These are phyloP conservation scores for Tuber brumale DNA, from an alignment of 495 filamentous ascomycete genomes.

Conservation along the genomic window DNA sequence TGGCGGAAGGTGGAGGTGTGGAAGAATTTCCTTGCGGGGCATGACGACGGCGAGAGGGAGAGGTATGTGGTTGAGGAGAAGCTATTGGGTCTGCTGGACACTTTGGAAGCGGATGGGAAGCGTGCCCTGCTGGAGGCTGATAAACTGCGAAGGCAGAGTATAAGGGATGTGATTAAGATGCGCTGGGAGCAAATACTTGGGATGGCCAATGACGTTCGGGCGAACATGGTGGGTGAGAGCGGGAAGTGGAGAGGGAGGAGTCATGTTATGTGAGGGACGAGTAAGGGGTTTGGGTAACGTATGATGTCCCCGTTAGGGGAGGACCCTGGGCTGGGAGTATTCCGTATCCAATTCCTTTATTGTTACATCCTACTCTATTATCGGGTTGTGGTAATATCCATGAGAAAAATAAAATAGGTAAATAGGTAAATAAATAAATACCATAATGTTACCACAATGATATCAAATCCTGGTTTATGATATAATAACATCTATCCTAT, in stretches of 20 bases:
- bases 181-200: slow-evolving; percentile 28
- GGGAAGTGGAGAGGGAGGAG: slow-evolving; percentile 12
- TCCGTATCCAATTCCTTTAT: neutral
- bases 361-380: neutral
- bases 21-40: slow-evolving; percentile 24
- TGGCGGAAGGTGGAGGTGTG: slow-evolving; percentile 18
- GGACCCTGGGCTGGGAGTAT: neutral
- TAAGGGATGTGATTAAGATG: slow-evolving; percentile 20
- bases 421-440: neutral
- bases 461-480: neutral
- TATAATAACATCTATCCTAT: neutral
- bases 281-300: neutral
- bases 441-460: neutral
- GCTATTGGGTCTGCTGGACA: slow-evolving; percentile 18
- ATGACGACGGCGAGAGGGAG: slow-evolving; percentile 36
- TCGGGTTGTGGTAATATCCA: neutral
- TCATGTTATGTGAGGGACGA: slow-evolving; percentile 19
- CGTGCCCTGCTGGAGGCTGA: slow-evolving; percentile 9
- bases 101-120: slow-evolving; percentile 15
- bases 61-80: slow-evolving; percentile 32
- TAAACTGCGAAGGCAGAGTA: slow-evolving; percentile 13
- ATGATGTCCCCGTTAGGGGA: neutral
- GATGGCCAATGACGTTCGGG: slow-evolving; percentile 30
- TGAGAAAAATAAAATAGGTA: neutral
- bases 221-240: slow-evolving; percentile 17